A percentile compares a stretch with the other conserved stretches of the same genome.
Evolutionary conservation across 2,329 filamentous ascomycete species (phyloP).

Genomic region (Exophiala viscosa): DNA sequence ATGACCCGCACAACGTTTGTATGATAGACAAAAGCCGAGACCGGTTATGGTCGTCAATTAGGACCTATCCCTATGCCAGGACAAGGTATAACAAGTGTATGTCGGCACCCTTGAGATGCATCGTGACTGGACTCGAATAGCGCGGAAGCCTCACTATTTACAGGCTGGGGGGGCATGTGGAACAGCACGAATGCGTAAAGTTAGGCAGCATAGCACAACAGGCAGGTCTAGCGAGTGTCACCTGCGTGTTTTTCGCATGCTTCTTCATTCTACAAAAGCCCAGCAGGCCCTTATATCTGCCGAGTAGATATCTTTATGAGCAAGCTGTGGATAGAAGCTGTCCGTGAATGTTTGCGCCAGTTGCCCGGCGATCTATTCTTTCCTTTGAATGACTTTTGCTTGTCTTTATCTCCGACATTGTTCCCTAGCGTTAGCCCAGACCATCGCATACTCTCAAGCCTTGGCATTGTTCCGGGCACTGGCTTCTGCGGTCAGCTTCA

Average conservation of each 20-base stretch:
- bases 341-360: too few species aligned
- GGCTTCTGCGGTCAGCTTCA: slow-evolving; percentile 53
- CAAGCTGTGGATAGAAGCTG: too few species aligned
- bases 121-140: background rate
- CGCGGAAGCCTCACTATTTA: slow-evolving; percentile 1
- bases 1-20: slow-evolving; percentile 1
- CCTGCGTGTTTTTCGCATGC: slow-evolving; percentile 8
- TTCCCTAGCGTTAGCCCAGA: too few species aligned
- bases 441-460: background rate
- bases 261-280: too few species aligned
- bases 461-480: slow-evolving; percentile 65
- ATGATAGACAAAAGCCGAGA: too few species aligned
- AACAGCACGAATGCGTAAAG: background rate
- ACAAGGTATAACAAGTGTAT: background rate
- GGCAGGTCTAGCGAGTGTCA: slow-evolving; percentile 16
- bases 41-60: too few species aligned
- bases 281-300: too few species aligned
- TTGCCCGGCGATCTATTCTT: too few species aligned
- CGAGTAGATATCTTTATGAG: too few species aligned
- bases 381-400: too few species aligned
- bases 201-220: background rate
- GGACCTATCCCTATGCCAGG: background rate
- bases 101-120: slow-evolving; percentile 3
- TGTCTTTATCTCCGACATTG: too few species aligned
- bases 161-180: slow-evolving; percentile 1